Evolutionary conservation across 2,329 filamentous ascomycete species (phyloP), one percentile per base, ranked within the genome.

Genomic region (Aspergillus sclerotialis): DNA sequence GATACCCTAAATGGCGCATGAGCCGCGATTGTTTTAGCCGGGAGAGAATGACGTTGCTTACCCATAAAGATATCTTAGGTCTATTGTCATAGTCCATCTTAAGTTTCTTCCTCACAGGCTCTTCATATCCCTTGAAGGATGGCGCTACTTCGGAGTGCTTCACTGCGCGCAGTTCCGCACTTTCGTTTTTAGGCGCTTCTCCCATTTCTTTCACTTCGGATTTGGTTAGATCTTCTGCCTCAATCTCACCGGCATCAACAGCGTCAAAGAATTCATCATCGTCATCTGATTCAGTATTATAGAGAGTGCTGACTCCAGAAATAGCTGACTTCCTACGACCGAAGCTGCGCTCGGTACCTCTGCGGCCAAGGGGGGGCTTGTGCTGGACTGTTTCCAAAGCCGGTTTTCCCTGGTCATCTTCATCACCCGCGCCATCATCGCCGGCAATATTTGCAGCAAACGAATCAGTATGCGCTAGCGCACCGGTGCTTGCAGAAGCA

Each of bases 11-110:
- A 32, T 7, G 34, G 7, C 26, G 11, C 10, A 24, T 18, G 11
- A 14, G 10, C 26, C n/a, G n/a, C n/a, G n/a, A n/a, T n/a, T n/a
- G n/a, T n/a, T 30, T 7, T 17, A 23, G 23, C 28, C 13, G 13
- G 9, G 27, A 18, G 17, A 7, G 27, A 30, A 24, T 8, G 7
- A 17, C 31, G 15, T 7, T 17, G 44, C 82, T 65, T 76, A 94
- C 89, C 92, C 92, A 98, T 28, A 98, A 78, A 18, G 84, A 92
- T 41, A 96, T 86, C 68, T 90, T 95, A 0, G 92, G 92, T 50
- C 92, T 72, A 55, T 98, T 78, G 57, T 98, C 92, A 19, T 82
- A 82, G 52, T 96, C 90, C 72, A 96, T 78, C 63, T 88, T 90
- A 26, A 96, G 72, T 48, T 73, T 80, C 43, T 76, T 75, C 32